Evolutionary conservation across 2,329 filamentous ascomycete genomes (phyloP).

Genomic region (Aspergillus tubingensis): DNA sequence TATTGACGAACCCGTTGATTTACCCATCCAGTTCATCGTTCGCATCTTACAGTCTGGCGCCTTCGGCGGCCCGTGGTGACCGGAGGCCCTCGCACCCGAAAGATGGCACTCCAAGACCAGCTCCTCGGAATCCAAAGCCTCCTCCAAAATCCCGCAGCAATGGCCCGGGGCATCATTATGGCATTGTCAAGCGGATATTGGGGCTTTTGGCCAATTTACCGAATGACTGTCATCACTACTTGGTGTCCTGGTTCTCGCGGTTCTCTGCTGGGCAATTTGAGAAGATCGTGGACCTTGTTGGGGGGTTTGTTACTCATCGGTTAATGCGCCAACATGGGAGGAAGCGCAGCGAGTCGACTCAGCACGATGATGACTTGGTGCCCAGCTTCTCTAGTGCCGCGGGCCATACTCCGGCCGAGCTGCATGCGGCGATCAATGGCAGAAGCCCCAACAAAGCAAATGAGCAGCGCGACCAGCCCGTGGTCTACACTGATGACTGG

Average conservation of each 20-base stretch:
- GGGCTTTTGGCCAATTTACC: conserved; percentile 77
- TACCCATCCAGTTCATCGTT: conserved; percentile 47
- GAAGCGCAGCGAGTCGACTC: conserved; percentile 60
- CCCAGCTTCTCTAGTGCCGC: conserved; percentile 70
- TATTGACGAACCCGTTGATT: conserved; percentile 77
- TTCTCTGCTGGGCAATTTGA: conserved; percentile 69
- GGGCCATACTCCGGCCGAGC: conserved; percentile 64
- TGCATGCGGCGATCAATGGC: conserved; percentile 73
- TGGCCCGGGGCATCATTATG: conserved; percentile 70
- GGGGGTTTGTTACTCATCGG: conserved; percentile 79
- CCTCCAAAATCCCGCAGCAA: conserved; percentile 27
- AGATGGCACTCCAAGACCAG: conserved; percentile 20
- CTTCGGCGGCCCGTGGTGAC: conserved; percentile 24
- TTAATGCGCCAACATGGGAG: conserved; percentile 71
- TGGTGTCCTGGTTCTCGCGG: conserved; percentile 76
- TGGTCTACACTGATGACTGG: conserved; percentile 81
- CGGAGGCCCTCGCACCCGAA: conserved; percentile 34
- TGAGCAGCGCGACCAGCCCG: conserved; percentile 52
- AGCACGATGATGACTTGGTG: conserved; percentile 60
- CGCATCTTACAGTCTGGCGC: conserved; percentile 15
- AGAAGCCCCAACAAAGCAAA: conserved; percentile 52
- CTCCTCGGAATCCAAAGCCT: conserved; percentile 18
- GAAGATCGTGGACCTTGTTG: conserved; percentile 72
- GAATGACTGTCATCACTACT: conserved; percentile 71
- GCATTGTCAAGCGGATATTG: conserved; percentile 80